phyloP scores from a whole-genome alignment of 163 green algal genomes.

The Chloromonas sp. region DNA sequence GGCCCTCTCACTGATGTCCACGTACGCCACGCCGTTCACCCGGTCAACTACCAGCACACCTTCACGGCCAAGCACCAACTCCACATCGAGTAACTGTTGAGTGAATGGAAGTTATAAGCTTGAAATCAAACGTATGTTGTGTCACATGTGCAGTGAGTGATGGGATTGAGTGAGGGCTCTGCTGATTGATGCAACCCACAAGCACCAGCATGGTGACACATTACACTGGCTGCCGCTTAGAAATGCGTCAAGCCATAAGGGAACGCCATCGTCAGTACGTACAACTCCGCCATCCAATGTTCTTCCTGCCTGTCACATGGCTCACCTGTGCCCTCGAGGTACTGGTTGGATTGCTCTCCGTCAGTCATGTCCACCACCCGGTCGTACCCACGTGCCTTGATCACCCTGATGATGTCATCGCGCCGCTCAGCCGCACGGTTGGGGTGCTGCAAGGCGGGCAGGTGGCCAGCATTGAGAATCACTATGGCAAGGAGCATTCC shows the following conservation, averaged over 20 bases:
- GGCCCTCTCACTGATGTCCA: slow-evolving; percentile 77
- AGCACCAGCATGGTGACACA: too few relatives aligned
- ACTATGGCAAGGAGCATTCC: neutral
- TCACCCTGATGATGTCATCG: slow-evolving; percentile 63
- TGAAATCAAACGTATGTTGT: too few relatives aligned
- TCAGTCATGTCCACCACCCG: slow-evolving; percentile 58
- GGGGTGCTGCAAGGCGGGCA: slow-evolving; percentile 44
- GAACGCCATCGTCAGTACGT: too few relatives aligned
- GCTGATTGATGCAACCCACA: too few relatives aligned
- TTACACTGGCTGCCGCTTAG: too few relatives aligned
- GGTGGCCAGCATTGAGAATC: neutral
- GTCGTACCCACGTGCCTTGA: slow-evolving; percentile 50
- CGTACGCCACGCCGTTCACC: slow-evolving; percentile 83
- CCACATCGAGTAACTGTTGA: too few relatives aligned
- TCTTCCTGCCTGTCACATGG: neutral
- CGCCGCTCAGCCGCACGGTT: slow-evolving; percentile 76
- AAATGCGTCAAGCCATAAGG: too few relatives aligned
- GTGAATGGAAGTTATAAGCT: too few relatives aligned
- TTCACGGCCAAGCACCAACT: neutral
- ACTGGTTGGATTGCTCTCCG: slow-evolving; percentile 42
- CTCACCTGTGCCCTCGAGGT: slow-evolving; percentile 78
- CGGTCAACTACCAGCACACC: slow-evolving; percentile 87
- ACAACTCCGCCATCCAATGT: too few relatives aligned
- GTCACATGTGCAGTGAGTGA: neutral
- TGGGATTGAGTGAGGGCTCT: neutral